phyloP scores from a whole-genome alignment of 768 basidiomycete species.

The Termitomyces sp. region DNA sequence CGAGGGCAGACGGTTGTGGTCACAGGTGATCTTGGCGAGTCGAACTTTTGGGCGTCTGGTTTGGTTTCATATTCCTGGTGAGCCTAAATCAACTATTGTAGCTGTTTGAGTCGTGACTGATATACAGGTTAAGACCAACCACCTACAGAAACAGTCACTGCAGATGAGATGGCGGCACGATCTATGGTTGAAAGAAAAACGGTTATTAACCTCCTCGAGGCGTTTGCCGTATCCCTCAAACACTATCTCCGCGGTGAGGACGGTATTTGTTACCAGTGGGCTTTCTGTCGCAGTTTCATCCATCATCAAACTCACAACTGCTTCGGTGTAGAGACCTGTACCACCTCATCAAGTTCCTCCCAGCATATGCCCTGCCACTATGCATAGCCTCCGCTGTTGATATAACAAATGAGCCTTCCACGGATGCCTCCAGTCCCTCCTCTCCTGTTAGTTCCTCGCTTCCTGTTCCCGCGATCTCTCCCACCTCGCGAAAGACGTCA shows the following conservation, averaged over 20 bases:
- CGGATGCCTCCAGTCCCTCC: conserved; percentile 16
- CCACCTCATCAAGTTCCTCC: conserved; percentile 72
- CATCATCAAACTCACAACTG: conserved; percentile 13
- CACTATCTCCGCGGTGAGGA: conserved; percentile 68
- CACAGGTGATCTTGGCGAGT: conserved; percentile 57
- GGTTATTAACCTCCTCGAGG: conserved; percentile 64
- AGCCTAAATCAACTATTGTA: conserved; percentile 8
- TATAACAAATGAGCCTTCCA: conserved; percentile 5
- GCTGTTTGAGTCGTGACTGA: not conserved
- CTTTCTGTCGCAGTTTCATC: conserved; percentile 14
- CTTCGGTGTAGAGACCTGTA: conserved; percentile 50
- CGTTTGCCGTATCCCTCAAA: conserved; percentile 63
- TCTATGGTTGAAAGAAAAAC: conserved; percentile 68
- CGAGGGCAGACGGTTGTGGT: conserved; percentile 69
- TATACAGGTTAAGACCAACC: conserved; percentile 20
- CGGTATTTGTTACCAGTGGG: conserved; percentile 45
- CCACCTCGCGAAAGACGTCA: conserved; percentile 20
- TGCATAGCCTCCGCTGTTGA: conserved; percentile 43
- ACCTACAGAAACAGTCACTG: conserved; percentile 18
- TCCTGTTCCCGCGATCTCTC: conserved; percentile 26
- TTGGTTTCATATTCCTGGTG: conserved; percentile 70
- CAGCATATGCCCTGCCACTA: conserved; percentile 56
- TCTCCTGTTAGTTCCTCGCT: conserved; percentile 23
- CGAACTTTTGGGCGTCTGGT: conserved; percentile 59
- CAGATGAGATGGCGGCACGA: conserved; percentile 39